Base-by-base conservation (phyloP, 2,329 filamentous ascomycete genomes). In the Xylariaceae sp. region DNA sequence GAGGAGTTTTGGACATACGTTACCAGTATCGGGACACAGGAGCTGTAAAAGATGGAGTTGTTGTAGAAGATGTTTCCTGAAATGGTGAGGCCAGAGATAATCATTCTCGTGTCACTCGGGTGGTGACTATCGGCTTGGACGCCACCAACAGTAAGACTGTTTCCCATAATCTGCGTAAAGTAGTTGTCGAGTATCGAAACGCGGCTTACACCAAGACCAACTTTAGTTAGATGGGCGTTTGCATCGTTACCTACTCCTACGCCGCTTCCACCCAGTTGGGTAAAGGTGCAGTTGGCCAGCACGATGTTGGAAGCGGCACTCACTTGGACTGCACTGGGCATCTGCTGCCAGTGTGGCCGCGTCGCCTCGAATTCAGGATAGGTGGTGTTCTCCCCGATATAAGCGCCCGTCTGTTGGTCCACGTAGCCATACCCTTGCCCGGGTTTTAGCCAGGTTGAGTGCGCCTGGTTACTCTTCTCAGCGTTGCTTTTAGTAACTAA, bases 141-240 rank as follows among this genome's bases (percentile, higher is more conserved):
- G 12, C 37, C 37, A 17, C 37, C 37, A n/a, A 40, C 37, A 17
- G 37, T 40, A 17, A 40, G n/a, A 23, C 37, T 23, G 37, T 40
- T 40, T 4, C 37, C 37, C 37, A 40, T 40, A n/a, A 40, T 40
- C 17, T 40, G 37, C 37, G 37, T 40, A 23, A 40, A 40, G 37
- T 40, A 40, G 37, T 40, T 40, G 37, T 40, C 37, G n/a, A 19
- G 16, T 6, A 40, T 17, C 7, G 37, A 40, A 17, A 40, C 19
- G 12, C 17, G n/a, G 37, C 37, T 40, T 7, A n/a, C 17, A 12
- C 37, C 37, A 23, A 40, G 37, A 14, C 37, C 37, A 11, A 40
- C 37, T 40, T 19, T 17, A n/a, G 16, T 40, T 23, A 40, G 19
- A 23, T 40, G 37, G 37, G 37, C 37, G 19, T 40, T 40, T 14